Percentiles rank a stretch among this genome's conserved stretches.
phyloP scores from a whole-genome alignment of 1,284 basidiomycete species.

The Trametes hirsuta region DNA sequence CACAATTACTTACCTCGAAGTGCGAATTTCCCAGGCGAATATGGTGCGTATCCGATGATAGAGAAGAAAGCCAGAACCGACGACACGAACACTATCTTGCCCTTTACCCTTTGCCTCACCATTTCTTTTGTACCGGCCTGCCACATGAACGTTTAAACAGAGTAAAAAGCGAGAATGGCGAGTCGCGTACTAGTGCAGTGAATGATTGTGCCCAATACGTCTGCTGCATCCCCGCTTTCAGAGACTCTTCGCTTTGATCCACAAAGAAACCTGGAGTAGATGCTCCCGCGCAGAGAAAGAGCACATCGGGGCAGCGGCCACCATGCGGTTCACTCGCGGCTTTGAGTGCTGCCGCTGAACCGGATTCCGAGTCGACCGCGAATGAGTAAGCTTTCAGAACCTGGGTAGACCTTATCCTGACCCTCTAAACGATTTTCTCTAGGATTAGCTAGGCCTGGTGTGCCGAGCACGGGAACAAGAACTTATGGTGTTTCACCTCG shows the following conservation, averaged over 20 bases:
- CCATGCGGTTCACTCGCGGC: constrained; percentile 55
- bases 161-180: background rate
- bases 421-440: constrained; percentile 34
- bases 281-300: constrained; percentile 71
- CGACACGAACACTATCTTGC: constrained; percentile 82
- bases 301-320: constrained; percentile 65
- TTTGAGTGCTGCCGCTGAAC: constrained; percentile 61
- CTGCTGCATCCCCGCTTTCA: constrained; percentile 62
- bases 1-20: constrained; percentile 66
- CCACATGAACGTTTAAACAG: background rate
- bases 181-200: constrained; percentile 68
- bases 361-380: constrained; percentile 53
- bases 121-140: constrained; percentile 77
- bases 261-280: constrained; percentile 73
- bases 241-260: constrained; percentile 61
- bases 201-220: constrained; percentile 77
- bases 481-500: constrained; percentile 50
- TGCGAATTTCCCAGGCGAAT: constrained; percentile 90
- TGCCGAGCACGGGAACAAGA: background rate
- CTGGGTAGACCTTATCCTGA: constrained; percentile 56
- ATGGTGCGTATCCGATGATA: constrained; percentile 84
- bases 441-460: background rate
- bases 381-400: constrained; percentile 64
- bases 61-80: constrained; percentile 85
- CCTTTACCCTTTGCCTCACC: constrained; percentile 57